phyloP scores from a whole-genome alignment of 2,329 filamentous ascomycete genomes.

The Magnaporthiopsis poae region DNA sequence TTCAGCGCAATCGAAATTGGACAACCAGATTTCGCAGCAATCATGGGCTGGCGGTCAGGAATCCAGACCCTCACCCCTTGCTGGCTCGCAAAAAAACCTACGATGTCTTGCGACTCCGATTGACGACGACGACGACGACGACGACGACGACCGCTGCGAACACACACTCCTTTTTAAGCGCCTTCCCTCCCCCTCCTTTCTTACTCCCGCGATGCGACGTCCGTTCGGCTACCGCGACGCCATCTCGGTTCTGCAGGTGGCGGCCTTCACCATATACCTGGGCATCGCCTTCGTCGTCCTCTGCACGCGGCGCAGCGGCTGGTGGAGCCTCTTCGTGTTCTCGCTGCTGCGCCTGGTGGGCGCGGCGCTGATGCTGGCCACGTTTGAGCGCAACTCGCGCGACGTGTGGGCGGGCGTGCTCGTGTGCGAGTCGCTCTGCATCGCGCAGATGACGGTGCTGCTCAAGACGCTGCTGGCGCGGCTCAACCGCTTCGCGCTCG shows the following conservation, averaged over 20 bases:
- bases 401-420: constrained; percentile 15
- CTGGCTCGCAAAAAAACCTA: neutral
- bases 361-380: constrained; percentile 16
- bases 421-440: constrained; percentile 21
- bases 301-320: constrained; percentile 14
- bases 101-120: neutral
- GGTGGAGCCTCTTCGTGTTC: constrained; percentile 19
- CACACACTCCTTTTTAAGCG: neutral
- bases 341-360: constrained; percentile 21
- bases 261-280: constrained; percentile 20
- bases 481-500: constrained; percentile 12
- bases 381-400: constrained; percentile 15
- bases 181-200: neutral
- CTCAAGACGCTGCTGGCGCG: constrained; percentile 6
- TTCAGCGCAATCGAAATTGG: neutral
- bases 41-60: neutral
- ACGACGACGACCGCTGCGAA: neutral
- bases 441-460: constrained; percentile 19
- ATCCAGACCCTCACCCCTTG: neutral
- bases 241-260: constrained; percentile 21
- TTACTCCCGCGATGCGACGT: neutral
- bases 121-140: neutral
- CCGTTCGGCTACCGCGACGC: constrained; percentile 16
- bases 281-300: constrained; percentile 15
- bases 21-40: neutral